Evolutionary conservation across 768 basidiomycete species (phyloP), one percentile per base, ranked within the genome.

Genomic region (Agrocybe pediades): DNA sequence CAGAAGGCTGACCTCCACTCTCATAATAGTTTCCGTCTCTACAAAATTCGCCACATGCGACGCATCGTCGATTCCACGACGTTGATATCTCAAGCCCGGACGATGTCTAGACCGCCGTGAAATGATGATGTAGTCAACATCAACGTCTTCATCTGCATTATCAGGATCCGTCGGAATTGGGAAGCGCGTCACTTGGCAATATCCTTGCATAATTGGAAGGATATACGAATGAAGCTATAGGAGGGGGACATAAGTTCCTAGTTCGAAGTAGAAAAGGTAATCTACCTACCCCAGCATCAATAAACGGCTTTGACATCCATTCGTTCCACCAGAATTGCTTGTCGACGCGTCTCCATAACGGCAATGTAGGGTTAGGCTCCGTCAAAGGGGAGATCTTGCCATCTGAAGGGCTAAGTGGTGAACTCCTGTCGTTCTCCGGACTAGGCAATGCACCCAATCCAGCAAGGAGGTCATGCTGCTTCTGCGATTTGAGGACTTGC

Each of bases 271-370:
- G 15, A 30, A 46, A 6, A 39, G 23, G 16, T 46, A 30, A 33
- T 21, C 7, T 16, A 71, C 82, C 53, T 71, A 94, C 93, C 19
- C 95, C 94, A 41, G 87, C 87, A 56, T 98, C 92, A 33, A 93
- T 75, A 59, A 99, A 88, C 2, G 91, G 87, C 59, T 88, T 88
- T 23, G 83, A 79, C 53, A 98, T 78, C 79, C 85, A 86, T 62
- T 94, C 91, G 64, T 98, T 99, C 93, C 95, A 98, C 90, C 95
- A 98, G 68, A 92, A 98, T 40, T 90, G 87, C 43, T 81, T 80
- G 61, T 98, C 92, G 0, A 94, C 91, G 11, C 94, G 78, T 23
- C 94, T 81, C 95, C 96, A 98, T 3, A 98, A 78, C 0, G 97
- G 95, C 13, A 95, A 77, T 0, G 83, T 84, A 0, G 87, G 74